Percentiles rank a stretch among this genome's conserved stretches.
These are phyloP conservation scores for Noccaea caerulescens DNA, from an alignment of 345 rosid species.

Conservation along the genomic window DNA sequence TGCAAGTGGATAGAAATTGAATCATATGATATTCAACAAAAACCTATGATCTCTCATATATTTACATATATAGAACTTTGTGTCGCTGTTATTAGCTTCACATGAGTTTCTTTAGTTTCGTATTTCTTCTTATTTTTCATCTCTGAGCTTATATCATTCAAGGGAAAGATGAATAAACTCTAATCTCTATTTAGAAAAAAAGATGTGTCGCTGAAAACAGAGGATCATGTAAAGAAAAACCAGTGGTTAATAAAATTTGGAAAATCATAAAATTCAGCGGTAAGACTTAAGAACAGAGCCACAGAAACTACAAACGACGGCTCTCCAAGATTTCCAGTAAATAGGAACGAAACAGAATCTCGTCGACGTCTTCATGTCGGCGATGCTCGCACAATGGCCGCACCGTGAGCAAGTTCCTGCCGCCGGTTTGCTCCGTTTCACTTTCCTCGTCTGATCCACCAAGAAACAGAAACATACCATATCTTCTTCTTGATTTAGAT, in stretches of 20 bases:
- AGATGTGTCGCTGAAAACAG: no score
- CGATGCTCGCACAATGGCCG: conserved; percentile 65
- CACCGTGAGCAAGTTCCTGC: conserved; percentile 73
- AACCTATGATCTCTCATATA: no score
- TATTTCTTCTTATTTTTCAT: no score
- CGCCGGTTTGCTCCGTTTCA: conserved; percentile 64
- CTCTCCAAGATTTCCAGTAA: conserved; percentile 70
- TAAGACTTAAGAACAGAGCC: conserved; percentile 76
- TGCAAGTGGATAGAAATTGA: no score
- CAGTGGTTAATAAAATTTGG: background rate
- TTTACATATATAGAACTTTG: no score
- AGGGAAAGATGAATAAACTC: no score
- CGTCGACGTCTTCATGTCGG: conserved; percentile 68
- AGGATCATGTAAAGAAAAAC: background rate
- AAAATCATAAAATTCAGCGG: conserved; percentile 39
- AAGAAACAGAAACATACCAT: conserved; percentile 81
- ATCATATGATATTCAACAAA: no score
- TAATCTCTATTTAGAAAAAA: no score
- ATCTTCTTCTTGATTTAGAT: background rate
- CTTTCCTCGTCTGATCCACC: conserved; percentile 66
- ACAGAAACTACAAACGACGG: conserved; percentile 70
- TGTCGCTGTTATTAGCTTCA: no score
- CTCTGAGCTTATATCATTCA: no score
- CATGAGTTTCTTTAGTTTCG: no score
- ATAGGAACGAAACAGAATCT: conserved; percentile 68